Evolutionary conservation across 1,284 basidiomycete species (phyloP), one percentile per base, ranked within the genome.

Genomic region (Prillingera fragicola): DNA sequence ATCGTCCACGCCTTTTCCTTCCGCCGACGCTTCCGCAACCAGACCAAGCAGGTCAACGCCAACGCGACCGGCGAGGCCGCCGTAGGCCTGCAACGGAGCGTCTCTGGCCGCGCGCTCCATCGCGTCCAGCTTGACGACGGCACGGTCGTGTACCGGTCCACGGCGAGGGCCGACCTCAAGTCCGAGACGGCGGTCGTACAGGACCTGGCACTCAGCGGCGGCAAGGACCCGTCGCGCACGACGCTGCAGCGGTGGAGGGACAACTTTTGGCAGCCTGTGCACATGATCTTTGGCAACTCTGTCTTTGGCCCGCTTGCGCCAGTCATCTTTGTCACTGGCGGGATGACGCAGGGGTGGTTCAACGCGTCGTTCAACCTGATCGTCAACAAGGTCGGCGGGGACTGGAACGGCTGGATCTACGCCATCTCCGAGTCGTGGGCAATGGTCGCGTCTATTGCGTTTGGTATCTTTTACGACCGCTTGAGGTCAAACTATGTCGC

Each of bases 371-470:
- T 50, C 44, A 50, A 50, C 44, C 25, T 35, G 32, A 50, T 50
- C 22, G 48, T 50, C 13, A 25, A 33, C 37, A 29, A 46, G 25
- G 44, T 50, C 23, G 48, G 48, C 37, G 43, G 44, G 10, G 48
- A 50, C 21, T 50, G 48, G 48, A 50, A 50, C 44, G 48, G 48
- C 0, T 50, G 48, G 48, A 50, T 50, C 41, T 50, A 46, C 26
- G 41, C 48, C 21, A 50, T 50, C 22, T 33, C 33, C 23, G 48
- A 50, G 41, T 28, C 23, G 12, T 50, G 43, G 44, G 48, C 43
- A 5, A 42, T 50, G 14, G 48, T 50, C 19, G 48, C 48, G 3
- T 31, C 41, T 9, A 50, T 50, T 12, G 32, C 46, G 24, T 50
- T 50, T 27, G 48, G 48, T 13, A 28, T 50, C 15, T 50, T 50